Evolutionary conservation across 2,329 filamentous ascomycete genomes (phyloP), one percentile per base, ranked within the genome.

Genomic region (Pseudocercospora macadamiae): DNA sequence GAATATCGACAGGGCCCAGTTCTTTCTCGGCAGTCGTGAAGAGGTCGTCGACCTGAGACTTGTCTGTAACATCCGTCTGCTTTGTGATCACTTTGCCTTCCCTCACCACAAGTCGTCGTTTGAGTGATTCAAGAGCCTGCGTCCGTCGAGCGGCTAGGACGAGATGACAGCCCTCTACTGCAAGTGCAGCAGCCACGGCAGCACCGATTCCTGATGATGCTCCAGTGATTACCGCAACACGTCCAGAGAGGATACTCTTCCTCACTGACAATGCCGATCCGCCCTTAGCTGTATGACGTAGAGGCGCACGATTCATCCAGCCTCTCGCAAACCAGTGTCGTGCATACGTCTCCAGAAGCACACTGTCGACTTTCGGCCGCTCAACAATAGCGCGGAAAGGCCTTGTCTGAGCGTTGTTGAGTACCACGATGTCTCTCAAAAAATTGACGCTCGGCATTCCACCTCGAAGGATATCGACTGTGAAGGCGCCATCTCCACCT

Each of bases 241-340:
- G 83, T 10, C 88, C 89, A 36, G 81, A 83, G 2, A 92, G 76
- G 2, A 87, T 84, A 1, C 88, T 87, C 59, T 77, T 77, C 45
- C 77, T 73, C 49, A 80, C 77, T 25, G 76, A 74, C 49, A 77
- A 76, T 3, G 73, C 74, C 18, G 77, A 70, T 5, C 78, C 78
- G 28, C 78, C 78, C 2, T 77, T 73, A 49, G 79, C 76, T 47
- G 77, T 71, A 10, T 79, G 77, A 4, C 80, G 80, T 3, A 77
- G 77, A 3, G 89, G 89, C 16, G 87, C 81, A 2, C 78, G 80
- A 4, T 85, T 80, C 3, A 93, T 79, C 90, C 90, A 93, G 44
- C 90, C 90, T 72, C 90, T 80, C 16, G 89, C 88, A 70, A 88
- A 93, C 81, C 90, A 93, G 72, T 93, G 88, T 14, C 90, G 87